Evolutionary conservation across 1,284 basidiomycete genomes (phyloP), one percentile per base, ranked within the genome.

Genomic region (Butyriboletus appendiculatus): DNA sequence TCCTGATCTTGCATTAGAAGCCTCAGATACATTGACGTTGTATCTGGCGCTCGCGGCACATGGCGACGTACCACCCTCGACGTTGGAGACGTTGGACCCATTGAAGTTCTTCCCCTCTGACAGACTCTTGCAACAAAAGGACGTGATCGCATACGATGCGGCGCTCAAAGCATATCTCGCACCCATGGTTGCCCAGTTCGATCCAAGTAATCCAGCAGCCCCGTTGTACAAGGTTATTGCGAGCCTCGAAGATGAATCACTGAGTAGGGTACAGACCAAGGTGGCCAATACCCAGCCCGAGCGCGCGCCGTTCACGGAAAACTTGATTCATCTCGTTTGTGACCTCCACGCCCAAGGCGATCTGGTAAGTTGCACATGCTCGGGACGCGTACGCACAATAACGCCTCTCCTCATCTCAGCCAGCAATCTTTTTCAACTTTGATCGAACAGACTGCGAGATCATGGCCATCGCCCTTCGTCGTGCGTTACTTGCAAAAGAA

Each of bases 391-490:
- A 9, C n/a, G 9, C 14, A 15, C 5, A 12, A 1, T 24, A 28
- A 20, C 28, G 7, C 20, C 56, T 30, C 41, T 56, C 33, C 59
- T 38, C 50, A 42, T 60, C 5, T 2, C 52, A 86, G 81, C 85
- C 86, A 3, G 86, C 85, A 0, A 78, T 89, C 8, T 63, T 88
- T 20, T 89, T 89, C 73, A 78, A 75, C 54, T 86, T 89, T 60
- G 82, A 86, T 59, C 78, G 86, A 24, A 69, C 73, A 15, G 72
- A 75, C 26, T 88, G 85, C 62, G 85, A 87, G 61, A 62, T 66
- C n/a, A 77, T 86, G 71, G 82, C 76, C 0, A 48, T 64, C 18
- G 54, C 58, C 12, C 64, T 89, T 12, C 32, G 74, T 2, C 20
- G 59, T 0, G 61, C 55, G 0, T 73, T 88, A 15, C 60, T 72